Percentiles rank a stretch among this genome's conserved stretches.
phyloP scores from a whole-genome alignment of 371 early-diverging fungal genomes.

The Parasitella parasitica region DNA sequence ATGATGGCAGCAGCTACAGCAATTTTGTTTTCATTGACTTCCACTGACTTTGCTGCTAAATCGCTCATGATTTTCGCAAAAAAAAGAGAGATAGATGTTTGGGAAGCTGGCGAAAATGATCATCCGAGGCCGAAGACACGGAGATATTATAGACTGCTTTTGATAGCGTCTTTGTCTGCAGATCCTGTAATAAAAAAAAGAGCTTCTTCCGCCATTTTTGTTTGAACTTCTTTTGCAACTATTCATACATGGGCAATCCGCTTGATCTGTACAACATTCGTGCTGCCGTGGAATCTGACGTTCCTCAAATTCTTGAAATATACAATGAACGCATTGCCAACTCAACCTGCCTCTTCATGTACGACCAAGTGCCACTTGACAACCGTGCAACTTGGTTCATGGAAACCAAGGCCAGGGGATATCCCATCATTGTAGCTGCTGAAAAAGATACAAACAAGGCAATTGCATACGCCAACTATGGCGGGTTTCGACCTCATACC shows the following conservation, averaged over 20 bases:
- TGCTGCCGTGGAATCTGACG: conserved; percentile 34
- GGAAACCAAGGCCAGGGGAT: conserved; percentile 31
- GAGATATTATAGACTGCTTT: conserved; percentile 16
- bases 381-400: conserved; percentile 40
- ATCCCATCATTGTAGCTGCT: conserved; percentile 47
- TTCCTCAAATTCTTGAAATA: conserved; percentile 39
- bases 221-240: neutral
- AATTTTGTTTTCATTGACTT: conserved; percentile 39
- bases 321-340: conserved; percentile 53
- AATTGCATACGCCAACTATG: conserved; percentile 37
- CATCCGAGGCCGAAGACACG: conserved; percentile 4
- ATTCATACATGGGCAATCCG: conserved; percentile 16
- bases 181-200: too few relatives aligned
- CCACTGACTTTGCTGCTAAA: neutral
- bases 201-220: too few relatives aligned
- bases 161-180: too few relatives aligned
- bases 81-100: neutral
- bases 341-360: conserved; percentile 48
- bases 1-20: conserved; percentile 44
- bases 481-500: conserved; percentile 38
- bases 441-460: conserved; percentile 34
- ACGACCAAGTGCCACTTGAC: conserved; percentile 39
- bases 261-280: conserved; percentile 36
- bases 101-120: neutral
- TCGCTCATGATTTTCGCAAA: neutral